A percentile compares a stretch with the other conserved stretches of the same genome.
Conservation (phyloP, 306 rosid species). For the Cicer arietinum region DNA sequence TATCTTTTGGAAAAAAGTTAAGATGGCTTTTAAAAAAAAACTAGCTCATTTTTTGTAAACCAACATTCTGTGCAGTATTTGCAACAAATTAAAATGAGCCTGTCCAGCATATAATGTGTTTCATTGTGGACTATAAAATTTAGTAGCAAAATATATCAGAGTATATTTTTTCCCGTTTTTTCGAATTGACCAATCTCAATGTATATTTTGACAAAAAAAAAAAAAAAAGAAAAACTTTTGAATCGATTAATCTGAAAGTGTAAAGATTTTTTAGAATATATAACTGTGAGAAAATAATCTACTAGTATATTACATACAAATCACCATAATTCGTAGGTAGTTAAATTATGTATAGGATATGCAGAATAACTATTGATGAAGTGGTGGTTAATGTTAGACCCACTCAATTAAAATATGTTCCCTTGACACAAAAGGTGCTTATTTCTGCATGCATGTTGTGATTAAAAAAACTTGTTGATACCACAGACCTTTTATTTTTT, state of each 20-base stretch:
- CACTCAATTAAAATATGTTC: constrained; percentile 9
- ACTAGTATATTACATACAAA: too few relatives aligned
- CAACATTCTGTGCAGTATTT: not conserved
- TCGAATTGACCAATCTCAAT: too few relatives aligned
- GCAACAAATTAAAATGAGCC: not conserved
- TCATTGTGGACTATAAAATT: not conserved
- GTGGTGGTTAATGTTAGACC: not conserved
- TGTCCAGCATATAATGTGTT: not conserved
- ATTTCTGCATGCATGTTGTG: not conserved
- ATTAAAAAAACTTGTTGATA: not conserved
- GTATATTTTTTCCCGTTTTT: too few relatives aligned
- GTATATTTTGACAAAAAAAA: too few relatives aligned
- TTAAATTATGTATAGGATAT: not conserved
- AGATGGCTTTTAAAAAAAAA: too few relatives aligned
- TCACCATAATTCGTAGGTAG: not conserved
- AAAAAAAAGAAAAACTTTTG: too few relatives aligned
- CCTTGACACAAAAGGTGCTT: not conserved
- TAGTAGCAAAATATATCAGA: not conserved
- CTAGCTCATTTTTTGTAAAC: not conserved
- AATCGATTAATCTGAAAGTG: fast-evolving
- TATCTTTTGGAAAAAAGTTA: too few relatives aligned
- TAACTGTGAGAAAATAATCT: too few relatives aligned
- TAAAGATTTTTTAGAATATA: too few relatives aligned
- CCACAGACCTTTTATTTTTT: not conserved
- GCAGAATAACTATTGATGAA: not conserved